Base-by-base conservation (phyloP, 129 eudicot species). In the Calendula officinalis region DNA sequence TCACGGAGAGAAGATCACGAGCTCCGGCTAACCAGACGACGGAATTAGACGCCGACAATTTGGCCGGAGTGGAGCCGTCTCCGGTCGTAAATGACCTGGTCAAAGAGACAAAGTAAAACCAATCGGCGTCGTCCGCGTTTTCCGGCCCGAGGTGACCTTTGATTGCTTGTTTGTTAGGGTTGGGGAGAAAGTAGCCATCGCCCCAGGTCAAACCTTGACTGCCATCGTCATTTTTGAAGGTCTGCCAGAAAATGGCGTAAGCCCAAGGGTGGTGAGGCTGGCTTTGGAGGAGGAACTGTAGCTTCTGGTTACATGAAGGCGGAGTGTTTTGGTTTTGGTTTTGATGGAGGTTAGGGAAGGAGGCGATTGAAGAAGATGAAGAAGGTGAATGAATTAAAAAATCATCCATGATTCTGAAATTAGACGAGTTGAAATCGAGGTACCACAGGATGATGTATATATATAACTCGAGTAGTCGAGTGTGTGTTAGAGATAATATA, bases 171-270 rank as follows among this genome's bases (percentile, higher is more conserved):
- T 57, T 70, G 16, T 14, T 67, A 0, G 61, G 71, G 78, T 44
- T 73, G 55, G 66, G 78, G 13, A 66, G 57, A 22, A 83, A 83
- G 65, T 80, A 71, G 46, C 86, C 95, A 40, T 83, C 95, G 2
- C 67, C 86, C 95, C 95, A 86, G 12, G 72, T 38, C 7, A 86
- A 62, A 41, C 49, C 43, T 40, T 50, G 62, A 34, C 55, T 66
- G 15, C 40, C 70, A 59, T 11, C 13, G 35, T 49, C 45, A 6
- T 56, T 32, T 15, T 77, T 63, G 9, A 81, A 37, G 11, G 79
- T 67, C 43, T 80, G 76, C 95, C 95, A 86, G 41, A 86, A 67
- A 37, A 86, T 86, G 74, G 95, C 80, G 44, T 83, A 86, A 14
- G 82, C 68, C 95, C 95, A 86, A 43, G 76, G 75, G 13, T 82